Conservation (phyloP, 192 early-diverging fungal genomes). For the Dissophora globulifera region DNA sequence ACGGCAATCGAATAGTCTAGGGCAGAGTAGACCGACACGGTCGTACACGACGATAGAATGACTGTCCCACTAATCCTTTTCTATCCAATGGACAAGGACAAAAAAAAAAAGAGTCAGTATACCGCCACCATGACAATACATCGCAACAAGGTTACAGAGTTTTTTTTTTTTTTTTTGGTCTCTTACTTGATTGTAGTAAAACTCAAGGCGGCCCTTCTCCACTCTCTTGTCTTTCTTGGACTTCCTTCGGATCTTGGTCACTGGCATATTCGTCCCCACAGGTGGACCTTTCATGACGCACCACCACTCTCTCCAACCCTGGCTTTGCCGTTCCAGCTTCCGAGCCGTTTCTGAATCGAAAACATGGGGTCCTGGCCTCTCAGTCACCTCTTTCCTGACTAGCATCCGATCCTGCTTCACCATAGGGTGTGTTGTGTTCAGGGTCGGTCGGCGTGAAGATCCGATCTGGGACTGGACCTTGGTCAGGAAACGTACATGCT, state of each 20-base stretch:
- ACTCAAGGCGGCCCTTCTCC: slow-evolving; percentile 47
- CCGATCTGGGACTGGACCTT: slow-evolving; percentile 35
- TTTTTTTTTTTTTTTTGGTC: neutral
- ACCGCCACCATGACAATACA: no score
- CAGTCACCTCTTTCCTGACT: slow-evolving; percentile 37
- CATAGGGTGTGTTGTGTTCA: slow-evolving; percentile 13
- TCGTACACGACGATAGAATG: slow-evolving; percentile 14
- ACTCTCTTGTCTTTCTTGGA: slow-evolving; percentile 1
- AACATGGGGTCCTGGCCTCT: slow-evolving; percentile 41
- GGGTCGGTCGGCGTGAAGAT: slow-evolving; percentile 17
- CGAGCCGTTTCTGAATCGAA: slow-evolving; percentile 36
- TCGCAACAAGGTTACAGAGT: no score
- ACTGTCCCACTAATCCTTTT: slow-evolving; percentile 42
- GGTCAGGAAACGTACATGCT: slow-evolving; percentile 45
- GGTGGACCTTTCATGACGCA: slow-evolving; percentile 44
- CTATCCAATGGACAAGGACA: slow-evolving; percentile 1
- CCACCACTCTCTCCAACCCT: slow-evolving; percentile 51
- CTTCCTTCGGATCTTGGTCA: slow-evolving; percentile 25
- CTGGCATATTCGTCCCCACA: neutral
- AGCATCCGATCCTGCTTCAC: slow-evolving; percentile 46
- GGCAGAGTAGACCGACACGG: slow-evolving; percentile 37
- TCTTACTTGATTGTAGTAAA: slow-evolving; percentile 50
- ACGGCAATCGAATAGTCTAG: slow-evolving; percentile 52
- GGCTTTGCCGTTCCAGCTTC: slow-evolving; percentile 28
- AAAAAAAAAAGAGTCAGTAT: neutral